These are phyloP conservation scores for Kodamaea restingae DNA, from an alignment of 805 yeast genomes.

Conservation along the genomic window DNA sequence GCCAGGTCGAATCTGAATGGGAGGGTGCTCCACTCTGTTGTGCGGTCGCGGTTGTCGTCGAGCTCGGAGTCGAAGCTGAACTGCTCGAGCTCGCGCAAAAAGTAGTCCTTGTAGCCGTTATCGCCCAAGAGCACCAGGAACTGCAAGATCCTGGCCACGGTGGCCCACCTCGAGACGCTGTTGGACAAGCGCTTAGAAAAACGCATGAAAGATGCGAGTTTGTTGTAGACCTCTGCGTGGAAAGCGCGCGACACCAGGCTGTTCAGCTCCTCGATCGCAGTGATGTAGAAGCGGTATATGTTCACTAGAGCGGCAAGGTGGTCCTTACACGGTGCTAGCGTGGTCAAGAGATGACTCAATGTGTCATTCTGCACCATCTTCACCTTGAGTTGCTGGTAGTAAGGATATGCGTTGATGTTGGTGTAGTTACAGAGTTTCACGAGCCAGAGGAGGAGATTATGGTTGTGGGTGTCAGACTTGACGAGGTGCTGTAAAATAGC, in stretches of 20 bases:
- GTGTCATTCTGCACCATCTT: conserved; percentile 78
- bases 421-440: conserved; percentile 51
- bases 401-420: conserved; percentile 50
- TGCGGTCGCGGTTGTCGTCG: conserved; percentile 59
- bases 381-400: conserved; percentile 55
- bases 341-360: conserved; percentile 44
- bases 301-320: conserved; percentile 19
- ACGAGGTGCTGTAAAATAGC: conserved; percentile 56
- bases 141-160: conserved; percentile 31
- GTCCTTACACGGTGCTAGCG: conserved; percentile 33
- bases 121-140: conserved; percentile 30
- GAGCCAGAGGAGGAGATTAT: conserved; percentile 67
- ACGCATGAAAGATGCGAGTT: conserved; percentile 61
- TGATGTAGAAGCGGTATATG: conserved; percentile 48
- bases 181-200: conserved; percentile 49
- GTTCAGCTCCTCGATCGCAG: conserved; percentile 49
- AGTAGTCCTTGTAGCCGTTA: conserved; percentile 25
- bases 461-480: conserved; percentile 62
- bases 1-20: conserved; percentile 1
- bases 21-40: conserved; percentile 46
- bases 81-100: conserved; percentile 9
- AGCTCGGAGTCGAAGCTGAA: conserved; percentile 12
- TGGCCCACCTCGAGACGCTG: conserved; percentile 46
- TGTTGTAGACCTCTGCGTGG: conserved; percentile 57
- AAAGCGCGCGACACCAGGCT: conserved; percentile 51